These are phyloP conservation scores for Rhodotorula sp. DNA, from an alignment of 1,284 basidiomycete genomes.

Conservation along the genomic window DNA sequence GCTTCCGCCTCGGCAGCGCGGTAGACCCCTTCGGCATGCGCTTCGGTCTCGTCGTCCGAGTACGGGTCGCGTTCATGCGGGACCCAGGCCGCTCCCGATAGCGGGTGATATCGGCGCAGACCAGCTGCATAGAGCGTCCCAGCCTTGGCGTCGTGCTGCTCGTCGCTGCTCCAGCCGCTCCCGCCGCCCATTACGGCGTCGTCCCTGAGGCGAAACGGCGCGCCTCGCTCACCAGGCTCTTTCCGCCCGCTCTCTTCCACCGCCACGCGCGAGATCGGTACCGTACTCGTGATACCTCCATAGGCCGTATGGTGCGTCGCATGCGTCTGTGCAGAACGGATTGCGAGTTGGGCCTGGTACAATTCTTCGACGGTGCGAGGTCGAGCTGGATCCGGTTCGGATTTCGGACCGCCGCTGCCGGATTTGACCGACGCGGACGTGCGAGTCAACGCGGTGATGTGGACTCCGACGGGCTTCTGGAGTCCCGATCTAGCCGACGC, in stretches of 20 bases:
- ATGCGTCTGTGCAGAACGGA: slow-evolving; percentile 5
- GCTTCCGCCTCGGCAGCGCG: neutral
- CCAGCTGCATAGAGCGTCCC: slow-evolving; percentile 20
- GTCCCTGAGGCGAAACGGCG: slow-evolving; percentile 16
- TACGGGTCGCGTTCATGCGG: slow-evolving; percentile 15
- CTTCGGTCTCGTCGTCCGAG: slow-evolving; percentile 31
- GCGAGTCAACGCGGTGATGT: slow-evolving; percentile 24
- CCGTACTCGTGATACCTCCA: slow-evolving; percentile 29
- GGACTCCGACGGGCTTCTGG: slow-evolving; percentile 19
- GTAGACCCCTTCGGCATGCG: neutral
- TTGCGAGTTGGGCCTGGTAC: slow-evolving; percentile 16
- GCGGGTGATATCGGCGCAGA: neutral
- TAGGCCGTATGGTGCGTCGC: slow-evolving; percentile 25
- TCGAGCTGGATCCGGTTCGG: neutral
- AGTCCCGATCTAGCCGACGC: neutral
- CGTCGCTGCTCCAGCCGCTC: neutral
- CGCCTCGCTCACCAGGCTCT: slow-evolving; percentile 14
- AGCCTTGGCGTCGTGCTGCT: neutral
- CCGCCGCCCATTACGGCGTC: slow-evolving; percentile 17
- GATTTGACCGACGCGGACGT: neutral
- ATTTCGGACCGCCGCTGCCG: neutral
- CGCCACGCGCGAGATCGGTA: slow-evolving; percentile 11
- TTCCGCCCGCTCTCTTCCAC: slow-evolving; percentile 21
- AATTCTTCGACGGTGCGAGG: slow-evolving; percentile 14
- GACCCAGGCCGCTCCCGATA: no score